Percentiles rank a stretch among this genome's conserved stretches.
phyloP scores from a whole-genome alignment of 2,329 filamentous ascomycete species.

The Colletotrichum aenigma region DNA sequence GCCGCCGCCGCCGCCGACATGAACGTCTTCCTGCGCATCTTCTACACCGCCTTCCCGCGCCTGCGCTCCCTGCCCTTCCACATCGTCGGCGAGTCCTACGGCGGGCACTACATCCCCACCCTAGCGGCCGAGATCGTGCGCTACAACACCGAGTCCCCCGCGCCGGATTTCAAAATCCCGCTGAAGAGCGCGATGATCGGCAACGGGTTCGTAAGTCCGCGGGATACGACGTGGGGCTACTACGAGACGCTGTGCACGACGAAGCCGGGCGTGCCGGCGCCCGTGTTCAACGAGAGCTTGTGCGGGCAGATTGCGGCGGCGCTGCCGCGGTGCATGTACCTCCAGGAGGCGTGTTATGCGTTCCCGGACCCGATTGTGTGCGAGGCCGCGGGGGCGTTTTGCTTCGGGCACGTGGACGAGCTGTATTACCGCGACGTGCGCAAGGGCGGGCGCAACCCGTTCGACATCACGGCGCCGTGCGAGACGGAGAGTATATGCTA shows the following conservation, averaged over 20 bases:
- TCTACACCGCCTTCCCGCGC: slow-evolving; percentile 48
- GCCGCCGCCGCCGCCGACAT: slow-evolving; percentile 50
- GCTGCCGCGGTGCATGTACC: slow-evolving; percentile 47
- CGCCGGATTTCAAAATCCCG: slow-evolving; percentile 40
- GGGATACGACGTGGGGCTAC: slow-evolving; percentile 22
- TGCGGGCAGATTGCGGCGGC: slow-evolving; percentile 36
- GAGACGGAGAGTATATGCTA: slow-evolving; percentile 43
- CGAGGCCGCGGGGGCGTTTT: slow-evolving; percentile 36
- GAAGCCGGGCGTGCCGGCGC: slow-evolving; percentile 21
- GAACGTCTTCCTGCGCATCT: slow-evolving; percentile 52
- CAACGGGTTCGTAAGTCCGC: slow-evolving; percentile 42
- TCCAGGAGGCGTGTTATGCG: slow-evolving; percentile 40
- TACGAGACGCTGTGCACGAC: slow-evolving; percentile 24
- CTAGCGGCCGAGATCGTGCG: slow-evolving; percentile 46
- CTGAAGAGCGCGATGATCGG: slow-evolving; percentile 49
- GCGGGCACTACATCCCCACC: slow-evolving; percentile 52
- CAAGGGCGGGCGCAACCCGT: slow-evolving; percentile 43
- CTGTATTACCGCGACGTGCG: slow-evolving; percentile 44
- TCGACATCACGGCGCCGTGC: slow-evolving; percentile 45
- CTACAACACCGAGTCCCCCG: slow-evolving; percentile 45
- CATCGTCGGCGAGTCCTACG: slow-evolving; percentile 54
- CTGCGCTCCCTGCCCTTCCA: slow-evolving; percentile 41
- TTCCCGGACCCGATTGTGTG: slow-evolving; percentile 45
- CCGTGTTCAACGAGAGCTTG: slow-evolving; percentile 19
- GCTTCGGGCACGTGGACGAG: slow-evolving; percentile 39